Evolutionary conservation across 768 basidiomycete species (phyloP), one percentile per base, ranked within the genome.

Genomic region (Rubroboletus satanas): DNA sequence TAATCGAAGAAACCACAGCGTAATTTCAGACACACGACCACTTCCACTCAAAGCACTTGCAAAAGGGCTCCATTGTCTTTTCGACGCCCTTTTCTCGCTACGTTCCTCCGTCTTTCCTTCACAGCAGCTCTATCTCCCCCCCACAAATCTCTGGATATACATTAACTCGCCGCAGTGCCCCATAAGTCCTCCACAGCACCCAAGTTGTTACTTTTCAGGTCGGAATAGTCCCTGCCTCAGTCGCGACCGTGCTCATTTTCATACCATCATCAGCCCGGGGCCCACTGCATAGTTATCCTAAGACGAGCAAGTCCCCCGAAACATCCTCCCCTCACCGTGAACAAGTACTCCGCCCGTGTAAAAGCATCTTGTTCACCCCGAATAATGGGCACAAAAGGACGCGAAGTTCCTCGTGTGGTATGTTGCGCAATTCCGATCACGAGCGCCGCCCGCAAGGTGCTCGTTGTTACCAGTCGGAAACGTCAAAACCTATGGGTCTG

Each of bases 371-470:
- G 42, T 41, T 46, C 56, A 17, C 41, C 41, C 45, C 47, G 6
- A 58, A 59, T 57, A 61, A 79, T 79, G 77, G 73, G 73, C 62
- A 81, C 83, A 61, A 90, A 91, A 78, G 90, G 88, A 66, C 84
- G 90, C 61, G 73, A 85, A 52, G 81, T 82, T 47, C 91, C 91
- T 51, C 87, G 91, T 69, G 80, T 93, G 71, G 91, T 93, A 62
- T 93, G 91, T 73, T 93, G 91, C 68, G 91, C 91, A 48, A 93
- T 93, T 54, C 91, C 91, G 51, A 90, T 93, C 62, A 76, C 83
- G 44, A 80, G 84, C 59, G 74, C 84, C 28, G 82, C 84, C 7
- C 83, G 83, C 70, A 89, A 91, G 70, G 81, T 93, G 52, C 83
- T 93, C 57, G 81, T 93, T 59, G 80, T 93, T 62, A 92, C 91